A percentile compares a stretch with the other conserved stretches of the same genome.
Evolutionary conservation across 441 rosid genomes (phyloP).

Genomic region (Biscutella auriculata): DNA sequence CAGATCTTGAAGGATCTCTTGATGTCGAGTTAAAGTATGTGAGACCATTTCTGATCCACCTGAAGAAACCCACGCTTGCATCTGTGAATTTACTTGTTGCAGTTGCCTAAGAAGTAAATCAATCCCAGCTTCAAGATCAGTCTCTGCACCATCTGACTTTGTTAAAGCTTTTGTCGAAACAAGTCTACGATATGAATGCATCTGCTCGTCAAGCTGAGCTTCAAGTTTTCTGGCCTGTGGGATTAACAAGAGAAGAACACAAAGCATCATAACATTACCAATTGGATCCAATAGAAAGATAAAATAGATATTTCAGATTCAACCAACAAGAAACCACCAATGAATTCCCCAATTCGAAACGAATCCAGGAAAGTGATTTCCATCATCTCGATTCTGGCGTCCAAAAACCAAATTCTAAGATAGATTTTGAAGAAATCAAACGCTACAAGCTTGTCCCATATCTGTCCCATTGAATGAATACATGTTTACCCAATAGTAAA

Average conservation of each 20-base stretch:
- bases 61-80: slow-evolving; percentile 95
- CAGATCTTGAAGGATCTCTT: slow-evolving; percentile 88
- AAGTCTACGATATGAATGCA: slow-evolving; percentile 76
- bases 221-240: slow-evolving; percentile 82
- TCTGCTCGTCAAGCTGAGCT: slow-evolving; percentile 96
- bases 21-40: slow-evolving; percentile 91
- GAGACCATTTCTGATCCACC: slow-evolving; percentile 99
- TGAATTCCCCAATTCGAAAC: not conserved
- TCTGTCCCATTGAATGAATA: not conserved
- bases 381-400: not conserved
- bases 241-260: not conserved
- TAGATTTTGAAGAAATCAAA: not conserved
- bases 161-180: slow-evolving; percentile 58
- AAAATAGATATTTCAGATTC: not conserved
- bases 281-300: not conserved
- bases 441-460: not conserved
- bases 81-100: slow-evolving; percentile 72
- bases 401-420: not conserved
- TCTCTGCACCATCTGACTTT: slow-evolving; percentile 51
- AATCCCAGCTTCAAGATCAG: slow-evolving; percentile 68
- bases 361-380: not conserved
- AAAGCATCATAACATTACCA: slow-evolving; percentile 6
- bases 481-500: too few species aligned
- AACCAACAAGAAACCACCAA: not conserved
- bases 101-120: slow-evolving; percentile 61